phyloP scores from a whole-genome alignment of 768 basidiomycete genomes.

The Mycena floridula region DNA sequence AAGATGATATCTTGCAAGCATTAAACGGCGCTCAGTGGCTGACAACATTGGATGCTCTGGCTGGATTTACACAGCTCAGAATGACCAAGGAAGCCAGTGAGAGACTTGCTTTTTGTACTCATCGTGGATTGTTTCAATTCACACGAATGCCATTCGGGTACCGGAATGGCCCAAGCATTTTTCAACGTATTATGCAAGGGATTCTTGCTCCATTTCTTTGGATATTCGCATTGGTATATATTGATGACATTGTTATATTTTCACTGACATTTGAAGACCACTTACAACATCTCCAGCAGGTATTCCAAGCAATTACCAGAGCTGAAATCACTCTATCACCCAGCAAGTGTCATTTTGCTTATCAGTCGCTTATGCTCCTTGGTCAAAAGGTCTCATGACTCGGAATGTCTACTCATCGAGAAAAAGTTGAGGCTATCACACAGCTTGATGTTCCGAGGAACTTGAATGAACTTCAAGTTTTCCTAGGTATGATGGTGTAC shows the following conservation, averaged over 20 bases:
- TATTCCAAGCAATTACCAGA: background rate
- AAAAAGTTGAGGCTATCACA: too few relatives aligned
- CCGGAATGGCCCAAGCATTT: background rate
- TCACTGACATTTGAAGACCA: background rate
- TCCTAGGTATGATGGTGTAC: too few relatives aligned
- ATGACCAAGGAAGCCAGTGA: background rate
- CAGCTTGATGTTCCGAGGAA: too few relatives aligned
- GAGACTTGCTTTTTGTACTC: background rate
- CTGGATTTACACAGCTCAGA: background rate
- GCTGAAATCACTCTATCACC: background rate
- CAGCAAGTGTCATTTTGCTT: background rate
- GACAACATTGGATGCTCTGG: background rate
- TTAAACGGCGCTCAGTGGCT: too few relatives aligned
- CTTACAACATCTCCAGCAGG: background rate
- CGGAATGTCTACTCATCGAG: too few relatives aligned
- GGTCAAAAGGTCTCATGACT: too few relatives aligned
- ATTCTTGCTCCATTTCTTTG: background rate
- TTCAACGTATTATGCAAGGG: too few relatives aligned
- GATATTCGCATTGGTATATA: background rate
- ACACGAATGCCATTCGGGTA: background rate
- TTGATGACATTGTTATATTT: background rate
- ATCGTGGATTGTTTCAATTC: background rate
- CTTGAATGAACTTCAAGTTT: too few relatives aligned
- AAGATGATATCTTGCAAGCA: too few relatives aligned
- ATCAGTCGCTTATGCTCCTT: background rate